A percentile compares a stretch with the other conserved stretches of the same genome.
Evolutionary conservation across 306 rosid species (phyloP).

Genomic region (Mimosa bimucronata): DNA sequence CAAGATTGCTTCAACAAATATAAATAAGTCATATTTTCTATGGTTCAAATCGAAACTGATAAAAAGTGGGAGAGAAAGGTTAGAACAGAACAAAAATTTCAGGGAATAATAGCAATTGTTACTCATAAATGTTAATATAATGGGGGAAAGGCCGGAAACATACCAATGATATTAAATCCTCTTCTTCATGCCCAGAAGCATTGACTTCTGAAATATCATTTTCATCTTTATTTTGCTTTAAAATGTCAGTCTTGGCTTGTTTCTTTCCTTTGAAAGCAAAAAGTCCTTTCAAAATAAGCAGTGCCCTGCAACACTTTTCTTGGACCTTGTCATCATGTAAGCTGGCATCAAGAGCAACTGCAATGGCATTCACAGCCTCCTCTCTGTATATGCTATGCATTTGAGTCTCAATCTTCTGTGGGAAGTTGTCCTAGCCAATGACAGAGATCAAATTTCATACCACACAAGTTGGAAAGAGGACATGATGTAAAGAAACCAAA

Average conservation of each 20-base stretch:
- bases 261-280: neutral
- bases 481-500: neutral
- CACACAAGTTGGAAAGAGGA: constrained; percentile 4
- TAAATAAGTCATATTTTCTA: neutral
- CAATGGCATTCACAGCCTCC: constrained; percentile 61
- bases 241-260: neutral
- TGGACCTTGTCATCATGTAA: constrained; percentile 52
- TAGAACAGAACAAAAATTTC: neutral
- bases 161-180: neutral
- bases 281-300: constrained; percentile 6
- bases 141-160: neutral
- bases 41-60: neutral
- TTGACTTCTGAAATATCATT: constrained; percentile 24
- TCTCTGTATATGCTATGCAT: constrained; percentile 54
- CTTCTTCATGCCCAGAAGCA: constrained; percentile 39
- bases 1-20: neutral
- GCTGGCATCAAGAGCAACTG: constrained; percentile 65
- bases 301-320: constrained; percentile 61
- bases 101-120: neutral
- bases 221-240: neutral
- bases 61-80: neutral
- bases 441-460: neutral
- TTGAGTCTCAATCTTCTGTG: constrained; percentile 54
- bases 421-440: constrained; percentile 32
- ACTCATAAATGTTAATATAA: neutral